phyloP scores from a whole-genome alignment of 176 grass and related monocot species.

The Pharus latifolius region DNA sequence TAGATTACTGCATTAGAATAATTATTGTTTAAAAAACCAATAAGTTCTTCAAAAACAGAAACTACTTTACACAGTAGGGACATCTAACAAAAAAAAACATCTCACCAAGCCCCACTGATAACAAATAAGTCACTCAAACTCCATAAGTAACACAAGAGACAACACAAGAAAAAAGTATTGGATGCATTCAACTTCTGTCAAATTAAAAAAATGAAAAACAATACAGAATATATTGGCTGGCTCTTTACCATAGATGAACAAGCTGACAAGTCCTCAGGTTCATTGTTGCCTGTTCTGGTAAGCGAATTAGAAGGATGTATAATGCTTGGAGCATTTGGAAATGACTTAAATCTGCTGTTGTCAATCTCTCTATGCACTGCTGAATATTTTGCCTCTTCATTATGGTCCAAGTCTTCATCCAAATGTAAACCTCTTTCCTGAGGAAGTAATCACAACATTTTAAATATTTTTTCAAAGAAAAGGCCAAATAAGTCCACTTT shows the following conservation, averaged over 20 bases:
- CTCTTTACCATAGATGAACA: constrained; percentile 19
- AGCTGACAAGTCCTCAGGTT: not conserved
- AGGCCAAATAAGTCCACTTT: not conserved
- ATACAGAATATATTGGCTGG: not conserved
- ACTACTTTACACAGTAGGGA: not conserved
- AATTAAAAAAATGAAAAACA: not conserved
- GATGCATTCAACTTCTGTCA: not conserved
- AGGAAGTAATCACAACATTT: constrained; percentile 2
- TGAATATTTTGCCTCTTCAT: constrained; percentile 95
- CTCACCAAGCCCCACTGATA: not conserved
- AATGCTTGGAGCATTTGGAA: not conserved
- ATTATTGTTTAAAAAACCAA: not conserved
- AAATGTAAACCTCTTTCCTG: constrained; percentile 85
- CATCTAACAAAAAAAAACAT: not conserved
- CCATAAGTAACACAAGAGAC: not conserved
- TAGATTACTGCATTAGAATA: not conserved
- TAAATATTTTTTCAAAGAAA: not conserved
- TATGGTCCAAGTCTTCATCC: constrained; percentile 66
- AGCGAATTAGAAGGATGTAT: constrained; percentile 6
- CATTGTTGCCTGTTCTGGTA: constrained; percentile 15
- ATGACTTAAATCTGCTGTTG: constrained; percentile 23
- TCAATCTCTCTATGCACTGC: constrained; percentile 68
- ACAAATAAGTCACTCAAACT: not conserved
- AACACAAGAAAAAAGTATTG: not conserved
- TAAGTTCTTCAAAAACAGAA: constrained; percentile 5